Evolutionary conservation across 2,329 filamentous ascomycete species (phyloP).

Genomic region (Ophiocordyceps unilateralis): DNA sequence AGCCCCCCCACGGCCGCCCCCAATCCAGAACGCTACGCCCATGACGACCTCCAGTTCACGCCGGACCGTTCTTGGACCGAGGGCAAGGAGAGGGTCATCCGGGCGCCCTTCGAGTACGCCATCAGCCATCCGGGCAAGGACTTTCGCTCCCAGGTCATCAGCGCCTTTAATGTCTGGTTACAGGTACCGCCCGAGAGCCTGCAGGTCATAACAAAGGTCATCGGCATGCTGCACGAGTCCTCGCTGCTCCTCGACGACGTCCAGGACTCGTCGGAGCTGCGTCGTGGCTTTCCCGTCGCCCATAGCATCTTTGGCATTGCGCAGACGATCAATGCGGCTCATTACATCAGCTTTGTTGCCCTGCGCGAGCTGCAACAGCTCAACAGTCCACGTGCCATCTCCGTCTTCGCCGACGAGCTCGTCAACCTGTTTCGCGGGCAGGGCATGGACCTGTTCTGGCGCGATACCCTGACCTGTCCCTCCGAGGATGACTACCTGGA

Average conservation of each 20-base stretch:
- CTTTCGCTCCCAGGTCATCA: slow-evolving; percentile 63
- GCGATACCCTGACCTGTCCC: slow-evolving; percentile 68
- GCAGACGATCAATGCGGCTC: slow-evolving; percentile 81
- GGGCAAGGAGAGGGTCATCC: slow-evolving; percentile 61
- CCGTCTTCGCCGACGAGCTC: slow-evolving; percentile 67
- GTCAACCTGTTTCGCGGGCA: slow-evolving; percentile 74
- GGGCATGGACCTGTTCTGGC: slow-evolving; percentile 85
- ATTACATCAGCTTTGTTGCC: slow-evolving; percentile 75
- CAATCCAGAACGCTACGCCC: slow-evolving; percentile 34
- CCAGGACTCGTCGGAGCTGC: slow-evolving; percentile 61
- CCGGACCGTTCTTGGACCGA: slow-evolving; percentile 42
- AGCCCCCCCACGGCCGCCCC: slow-evolving; percentile 17
- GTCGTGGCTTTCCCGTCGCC: slow-evolving; percentile 65
- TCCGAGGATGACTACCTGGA: slow-evolving; percentile 84
- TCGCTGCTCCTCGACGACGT: slow-evolving; percentile 78
- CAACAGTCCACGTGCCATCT: slow-evolving; percentile 46
- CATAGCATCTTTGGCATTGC: slow-evolving; percentile 73
- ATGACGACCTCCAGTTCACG: slow-evolving; percentile 36
- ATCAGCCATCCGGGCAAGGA: slow-evolving; percentile 68
- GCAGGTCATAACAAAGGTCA: slow-evolving; percentile 58
- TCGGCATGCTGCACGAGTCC: slow-evolving; percentile 75
- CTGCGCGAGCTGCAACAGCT: slow-evolving; percentile 59
- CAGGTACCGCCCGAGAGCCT: slow-evolving; percentile 54
- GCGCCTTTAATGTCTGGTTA: slow-evolving; percentile 66
- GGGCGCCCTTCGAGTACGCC: slow-evolving; percentile 69